phyloP scores from a whole-genome alignment of 2,329 filamentous ascomycete species.

The Ophiostoma sp. region DNA sequence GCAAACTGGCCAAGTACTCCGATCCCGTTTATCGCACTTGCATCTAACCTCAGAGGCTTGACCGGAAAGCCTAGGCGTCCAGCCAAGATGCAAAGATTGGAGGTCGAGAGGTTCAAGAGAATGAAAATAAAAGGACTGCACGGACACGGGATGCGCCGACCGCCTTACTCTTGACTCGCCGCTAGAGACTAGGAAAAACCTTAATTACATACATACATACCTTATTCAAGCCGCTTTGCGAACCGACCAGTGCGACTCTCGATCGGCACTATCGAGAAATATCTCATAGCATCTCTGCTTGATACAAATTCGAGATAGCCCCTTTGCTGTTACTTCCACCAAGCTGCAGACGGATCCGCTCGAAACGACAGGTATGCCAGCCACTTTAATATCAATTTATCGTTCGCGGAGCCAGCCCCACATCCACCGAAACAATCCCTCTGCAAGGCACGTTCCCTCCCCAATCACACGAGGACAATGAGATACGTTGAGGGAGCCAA shows the following conservation, averaged over 20 bases:
- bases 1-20: not conserved
- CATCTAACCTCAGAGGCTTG: not conserved
- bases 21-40: not conserved
- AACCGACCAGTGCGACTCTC: not conserved
- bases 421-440: conserved; percentile 4
- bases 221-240: not conserved
- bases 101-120: not conserved
- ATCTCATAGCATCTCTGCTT: not conserved
- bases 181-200: not conserved
- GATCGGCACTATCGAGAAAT: not conserved
- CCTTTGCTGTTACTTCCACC: not conserved
- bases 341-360: not conserved
- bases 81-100: not conserved
- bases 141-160: not conserved
- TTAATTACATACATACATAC: not conserved
- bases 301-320: not conserved
- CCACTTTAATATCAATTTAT: conserved; percentile 9
- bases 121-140: not conserved
- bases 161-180: not conserved
- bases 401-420: not conserved
- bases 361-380: not conserved
- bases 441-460: not conserved
- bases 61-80: not conserved
- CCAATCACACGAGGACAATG: not conserved
- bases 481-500: conserved; percentile 3